Conservation (phyloP, 495 filamentous ascomycete genomes). For the Aspergillus saccharolyticus region DNA sequence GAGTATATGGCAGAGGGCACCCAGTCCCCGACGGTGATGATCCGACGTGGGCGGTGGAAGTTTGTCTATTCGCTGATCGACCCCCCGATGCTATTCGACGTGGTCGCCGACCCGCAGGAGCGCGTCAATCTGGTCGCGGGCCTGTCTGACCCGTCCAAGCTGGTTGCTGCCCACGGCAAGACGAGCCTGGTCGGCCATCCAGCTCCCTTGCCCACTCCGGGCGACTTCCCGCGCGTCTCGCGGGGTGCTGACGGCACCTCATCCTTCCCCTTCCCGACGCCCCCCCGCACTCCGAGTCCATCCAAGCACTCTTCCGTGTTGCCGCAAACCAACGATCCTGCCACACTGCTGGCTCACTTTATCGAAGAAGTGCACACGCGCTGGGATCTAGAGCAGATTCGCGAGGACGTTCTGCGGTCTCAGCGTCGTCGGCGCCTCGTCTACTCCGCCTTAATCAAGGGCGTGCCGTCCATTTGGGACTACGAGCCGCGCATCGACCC, state of each 20-base stretch:
- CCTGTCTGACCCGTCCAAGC: conserved; percentile 16
- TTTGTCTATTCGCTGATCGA: conserved; percentile 77
- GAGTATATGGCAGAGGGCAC: conserved; percentile 91
- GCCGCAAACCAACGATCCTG: conserved; percentile 41
- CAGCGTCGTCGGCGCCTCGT: conserved; percentile 69
- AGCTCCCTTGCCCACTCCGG: conserved; percentile 36
- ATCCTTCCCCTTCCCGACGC: conserved; percentile 39
- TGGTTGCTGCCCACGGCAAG: conserved; percentile 17
- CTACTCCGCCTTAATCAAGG: conserved; percentile 68
- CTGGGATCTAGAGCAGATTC: conserved; percentile 74
- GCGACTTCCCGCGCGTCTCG: conserved; percentile 32
- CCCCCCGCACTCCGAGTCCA: conserved; percentile 39
- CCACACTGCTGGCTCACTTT: conserved; percentile 51
- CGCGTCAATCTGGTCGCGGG: conserved; percentile 59
- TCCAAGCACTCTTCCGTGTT: conserved; percentile 26
- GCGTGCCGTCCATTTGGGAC: conserved; percentile 70
- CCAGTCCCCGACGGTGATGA: conserved; percentile 84
- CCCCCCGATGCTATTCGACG: conserved; percentile 72
- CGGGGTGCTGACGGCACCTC: conserved; percentile 18
- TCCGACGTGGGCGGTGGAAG: conserved; percentile 76
- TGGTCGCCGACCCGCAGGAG: conserved; percentile 68
- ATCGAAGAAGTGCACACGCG: conserved; percentile 56
- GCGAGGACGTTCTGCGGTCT: conserved; percentile 58
- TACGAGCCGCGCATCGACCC: conserved; percentile 69
- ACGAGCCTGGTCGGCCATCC: conserved; percentile 13